These are phyloP conservation scores for Trichoderma arundinaceum DNA, from an alignment of 2,329 filamentous ascomycete species.

Conservation along the genomic window DNA sequence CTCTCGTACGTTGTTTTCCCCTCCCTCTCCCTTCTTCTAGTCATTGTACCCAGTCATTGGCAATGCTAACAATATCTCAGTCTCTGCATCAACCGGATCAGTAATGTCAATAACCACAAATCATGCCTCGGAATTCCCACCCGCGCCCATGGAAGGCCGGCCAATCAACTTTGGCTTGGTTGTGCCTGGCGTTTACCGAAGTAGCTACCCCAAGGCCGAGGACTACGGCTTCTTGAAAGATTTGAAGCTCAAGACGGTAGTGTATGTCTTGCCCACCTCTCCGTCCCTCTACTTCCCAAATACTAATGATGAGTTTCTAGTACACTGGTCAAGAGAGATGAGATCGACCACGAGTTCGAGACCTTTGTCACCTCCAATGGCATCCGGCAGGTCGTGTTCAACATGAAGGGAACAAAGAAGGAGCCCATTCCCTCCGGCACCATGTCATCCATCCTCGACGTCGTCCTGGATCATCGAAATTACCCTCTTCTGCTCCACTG, in stretches of 20 bases:
- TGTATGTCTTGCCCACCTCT: constrained; percentile 58
- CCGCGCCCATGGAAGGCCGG: constrained; percentile 40
- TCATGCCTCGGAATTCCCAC: constrained; percentile 34
- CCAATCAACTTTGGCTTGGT: constrained; percentile 81
- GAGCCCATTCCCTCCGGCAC: constrained; percentile 68
- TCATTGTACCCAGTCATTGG: neutral
- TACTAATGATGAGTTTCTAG: constrained; percentile 45
- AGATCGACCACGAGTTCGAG: constrained; percentile 56
- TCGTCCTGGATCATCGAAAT: constrained; percentile 74
- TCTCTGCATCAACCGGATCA: constrained; percentile 1
- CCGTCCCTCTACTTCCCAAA: neutral
- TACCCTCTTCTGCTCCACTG: constrained; percentile 88
- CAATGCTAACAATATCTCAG: neutral
- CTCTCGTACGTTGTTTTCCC: neutral
- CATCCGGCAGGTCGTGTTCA: constrained; percentile 76
- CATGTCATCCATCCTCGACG: constrained; percentile 72
- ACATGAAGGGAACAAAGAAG: constrained; percentile 89
- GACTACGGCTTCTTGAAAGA: constrained; percentile 73
- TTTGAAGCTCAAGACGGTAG: constrained; percentile 76
- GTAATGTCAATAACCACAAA: constrained; percentile 20
- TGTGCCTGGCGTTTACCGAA: constrained; percentile 76
- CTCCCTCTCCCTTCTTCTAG: neutral
- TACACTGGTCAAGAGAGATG: constrained; percentile 68
- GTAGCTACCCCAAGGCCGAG: constrained; percentile 74
- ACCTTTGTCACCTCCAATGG: constrained; percentile 68